phyloP scores from a whole-genome alignment of 306 rosid species.

The Fragaria iinumae region DNA sequence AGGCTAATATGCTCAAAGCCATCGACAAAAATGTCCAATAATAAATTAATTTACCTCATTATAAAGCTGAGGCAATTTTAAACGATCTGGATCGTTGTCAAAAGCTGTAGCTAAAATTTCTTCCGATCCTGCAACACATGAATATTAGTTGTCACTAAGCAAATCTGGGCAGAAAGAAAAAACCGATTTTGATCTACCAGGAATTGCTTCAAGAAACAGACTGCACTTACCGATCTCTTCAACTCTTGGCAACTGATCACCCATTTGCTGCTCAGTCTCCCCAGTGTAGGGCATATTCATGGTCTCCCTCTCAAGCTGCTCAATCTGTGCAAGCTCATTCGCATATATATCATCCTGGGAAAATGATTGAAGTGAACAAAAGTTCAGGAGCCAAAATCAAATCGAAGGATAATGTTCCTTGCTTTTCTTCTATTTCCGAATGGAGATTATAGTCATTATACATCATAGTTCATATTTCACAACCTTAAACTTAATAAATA shows the following conservation, averaged over 20 bases:
- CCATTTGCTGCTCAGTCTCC: constrained; percentile 47
- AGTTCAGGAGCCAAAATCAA: constrained; percentile 25
- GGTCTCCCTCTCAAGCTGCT: constrained; percentile 53
- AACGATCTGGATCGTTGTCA: constrained; percentile 59
- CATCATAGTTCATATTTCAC: neutral
- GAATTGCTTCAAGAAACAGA: constrained; percentile 15
- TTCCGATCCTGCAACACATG: constrained; percentile 55
- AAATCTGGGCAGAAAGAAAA: neutral
- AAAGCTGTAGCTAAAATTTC: constrained; percentile 59
- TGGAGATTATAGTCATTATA: neutral
- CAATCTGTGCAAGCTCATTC: constrained; percentile 45
- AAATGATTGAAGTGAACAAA: constrained; percentile 23
- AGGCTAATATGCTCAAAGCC: neutral
- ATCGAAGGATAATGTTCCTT: constrained; percentile 20
- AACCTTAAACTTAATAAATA: neutral
- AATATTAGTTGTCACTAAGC: constrained; percentile 7
- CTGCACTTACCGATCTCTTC: constrained; percentile 59
- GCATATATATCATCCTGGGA: constrained; percentile 65
- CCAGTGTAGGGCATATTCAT: constrained; percentile 42
- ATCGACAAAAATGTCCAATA: neutral
- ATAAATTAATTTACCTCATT: constrained; percentile 54
- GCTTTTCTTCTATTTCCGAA: neutral
- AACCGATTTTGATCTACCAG: neutral
- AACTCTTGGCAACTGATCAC: constrained; percentile 62
- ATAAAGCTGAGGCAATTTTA: constrained; percentile 67